A percentile compares a stretch with the other conserved stretches of the same genome.
Evolutionary conservation across 2,329 filamentous ascomycete species (phyloP).

Genomic region (Penicillium frequentans): DNA sequence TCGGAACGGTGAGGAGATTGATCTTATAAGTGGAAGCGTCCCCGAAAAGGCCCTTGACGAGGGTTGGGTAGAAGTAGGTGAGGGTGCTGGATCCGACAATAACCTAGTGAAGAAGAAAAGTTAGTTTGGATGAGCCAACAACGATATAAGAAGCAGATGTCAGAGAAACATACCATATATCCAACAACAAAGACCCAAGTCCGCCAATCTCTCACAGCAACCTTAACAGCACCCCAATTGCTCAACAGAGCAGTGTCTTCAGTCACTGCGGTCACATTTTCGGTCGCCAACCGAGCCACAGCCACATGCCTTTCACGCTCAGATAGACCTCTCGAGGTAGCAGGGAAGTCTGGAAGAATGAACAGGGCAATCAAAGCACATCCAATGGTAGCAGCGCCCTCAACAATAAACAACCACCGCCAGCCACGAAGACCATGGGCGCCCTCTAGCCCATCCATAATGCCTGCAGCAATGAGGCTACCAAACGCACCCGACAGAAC

Average conservation of each 20-base stretch:
- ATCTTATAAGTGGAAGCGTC: constrained; percentile 25
- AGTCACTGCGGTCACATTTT: constrained; percentile 18
- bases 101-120: constrained; percentile 8
- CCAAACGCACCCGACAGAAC: constrained; percentile 58
- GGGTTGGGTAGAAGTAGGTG: constrained; percentile 34
- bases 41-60: constrained; percentile 26
- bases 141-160: background rate
- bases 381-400: constrained; percentile 46
- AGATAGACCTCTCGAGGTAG: constrained; percentile 45
- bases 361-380: constrained; percentile 46
- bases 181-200: constrained; percentile 44
- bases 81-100: constrained; percentile 40
- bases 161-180: constrained; percentile 38
- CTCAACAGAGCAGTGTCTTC: constrained; percentile 15
- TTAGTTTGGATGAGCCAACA: background rate
- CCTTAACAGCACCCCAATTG: constrained; percentile 18
- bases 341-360: constrained; percentile 53
- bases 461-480: constrained; percentile 51
- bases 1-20: constrained; percentile 44
- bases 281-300: constrained; percentile 19
- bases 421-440: constrained; percentile 49
- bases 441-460: constrained; percentile 49
- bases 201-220: constrained; percentile 29
- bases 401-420: constrained; percentile 55
- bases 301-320: constrained; percentile 25